Conservation (phyloP, 805 yeast species). For the Saturnispora quitensis region DNA sequence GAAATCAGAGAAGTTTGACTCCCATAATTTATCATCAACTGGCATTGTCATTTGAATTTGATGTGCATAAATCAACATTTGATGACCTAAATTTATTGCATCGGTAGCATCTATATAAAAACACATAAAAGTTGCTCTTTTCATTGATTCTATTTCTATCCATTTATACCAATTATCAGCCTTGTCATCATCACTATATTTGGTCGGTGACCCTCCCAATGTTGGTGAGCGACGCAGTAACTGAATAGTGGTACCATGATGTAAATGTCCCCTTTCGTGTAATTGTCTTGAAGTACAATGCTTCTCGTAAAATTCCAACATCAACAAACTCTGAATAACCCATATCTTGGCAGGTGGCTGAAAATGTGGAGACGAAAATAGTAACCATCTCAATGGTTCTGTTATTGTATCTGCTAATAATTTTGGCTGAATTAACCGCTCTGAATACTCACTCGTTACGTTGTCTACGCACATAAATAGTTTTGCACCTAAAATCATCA, state of each 20-base stretch:
- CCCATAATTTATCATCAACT: slow-evolving; percentile 55
- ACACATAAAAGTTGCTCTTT: slow-evolving; percentile 71
- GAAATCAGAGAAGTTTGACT: slow-evolving; percentile 21
- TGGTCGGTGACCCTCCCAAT: slow-evolving; percentile 58
- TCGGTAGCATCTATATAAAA: slow-evolving; percentile 75
- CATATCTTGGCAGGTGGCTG: slow-evolving; percentile 70
- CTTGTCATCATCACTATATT: slow-evolving; percentile 16
- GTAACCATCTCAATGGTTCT: slow-evolving; percentile 54
- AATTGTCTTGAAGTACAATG: slow-evolving; percentile 54
- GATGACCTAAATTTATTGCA: slow-evolving; percentile 71
- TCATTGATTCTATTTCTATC: slow-evolving; percentile 74
- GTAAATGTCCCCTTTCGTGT: slow-evolving; percentile 78
- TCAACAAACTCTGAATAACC: slow-evolving; percentile 63
- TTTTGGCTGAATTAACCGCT: slow-evolving; percentile 21
- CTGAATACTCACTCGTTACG: slow-evolving; percentile 16
- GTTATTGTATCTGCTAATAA: slow-evolving; percentile 40
- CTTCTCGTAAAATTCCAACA: slow-evolving; percentile 76
- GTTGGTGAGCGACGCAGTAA: slow-evolving; percentile 66
- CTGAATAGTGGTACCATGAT: slow-evolving; percentile 82
- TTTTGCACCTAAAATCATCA: slow-evolving; percentile 48
- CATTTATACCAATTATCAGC: slow-evolving; percentile 44
- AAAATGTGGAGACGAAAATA: slow-evolving; percentile 64
- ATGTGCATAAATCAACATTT: slow-evolving; percentile 45
- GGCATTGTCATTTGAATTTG: slow-evolving; percentile 56
- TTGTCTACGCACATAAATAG: slow-evolving; percentile 25